These are phyloP conservation scores for Sporothrix brasiliensis DNA, from an alignment of 2,329 filamentous ascomycete species.

Conservation along the genomic window DNA sequence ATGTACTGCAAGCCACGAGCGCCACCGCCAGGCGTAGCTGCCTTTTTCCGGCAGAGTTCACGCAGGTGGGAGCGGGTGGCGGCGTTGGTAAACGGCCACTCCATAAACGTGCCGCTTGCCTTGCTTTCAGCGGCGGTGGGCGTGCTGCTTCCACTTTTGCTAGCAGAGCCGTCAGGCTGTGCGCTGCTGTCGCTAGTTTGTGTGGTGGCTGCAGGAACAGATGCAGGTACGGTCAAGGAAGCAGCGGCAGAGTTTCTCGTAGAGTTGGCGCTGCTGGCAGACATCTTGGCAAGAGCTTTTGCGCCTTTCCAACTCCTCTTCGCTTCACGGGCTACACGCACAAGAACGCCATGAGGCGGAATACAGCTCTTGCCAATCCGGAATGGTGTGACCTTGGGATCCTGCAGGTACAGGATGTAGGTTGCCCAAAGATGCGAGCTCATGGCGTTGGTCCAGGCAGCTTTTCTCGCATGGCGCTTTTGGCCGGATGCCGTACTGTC, in stretches of 20 bases:
- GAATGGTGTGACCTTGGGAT: conserved; percentile 68
- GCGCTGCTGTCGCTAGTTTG: not conserved
- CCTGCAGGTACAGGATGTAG: conserved; percentile 66
- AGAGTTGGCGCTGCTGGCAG: not conserved
- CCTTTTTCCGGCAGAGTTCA: conserved; percentile 63
- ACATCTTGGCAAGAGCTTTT: conserved; percentile 45
- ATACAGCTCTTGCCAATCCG: conserved; percentile 65
- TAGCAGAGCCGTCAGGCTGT: conserved; percentile 37
- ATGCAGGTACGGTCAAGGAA: not conserved
- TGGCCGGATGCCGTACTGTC: not conserved
- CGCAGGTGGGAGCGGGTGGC: conserved; percentile 65
- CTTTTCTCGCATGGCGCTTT: conserved; percentile 47
- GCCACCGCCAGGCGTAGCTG: conserved; percentile 48
- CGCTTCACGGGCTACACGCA: conserved; percentile 66
- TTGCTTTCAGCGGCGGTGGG: conserved; percentile 52
- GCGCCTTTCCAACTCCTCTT: conserved; percentile 69
- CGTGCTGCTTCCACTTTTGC: conserved; percentile 58
- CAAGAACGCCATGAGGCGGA: conserved; percentile 65
- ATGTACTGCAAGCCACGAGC: conserved; percentile 52
- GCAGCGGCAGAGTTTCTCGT: not conserved
- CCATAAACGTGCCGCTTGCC: conserved; percentile 52
- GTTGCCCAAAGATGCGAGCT: conserved; percentile 67
- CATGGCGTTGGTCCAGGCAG: conserved; percentile 67
- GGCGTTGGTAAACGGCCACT: conserved; percentile 66
- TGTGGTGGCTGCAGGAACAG: not conserved